Conservation (phyloP, 139 green algal species). For the Chlamydomonas urium region DNA sequence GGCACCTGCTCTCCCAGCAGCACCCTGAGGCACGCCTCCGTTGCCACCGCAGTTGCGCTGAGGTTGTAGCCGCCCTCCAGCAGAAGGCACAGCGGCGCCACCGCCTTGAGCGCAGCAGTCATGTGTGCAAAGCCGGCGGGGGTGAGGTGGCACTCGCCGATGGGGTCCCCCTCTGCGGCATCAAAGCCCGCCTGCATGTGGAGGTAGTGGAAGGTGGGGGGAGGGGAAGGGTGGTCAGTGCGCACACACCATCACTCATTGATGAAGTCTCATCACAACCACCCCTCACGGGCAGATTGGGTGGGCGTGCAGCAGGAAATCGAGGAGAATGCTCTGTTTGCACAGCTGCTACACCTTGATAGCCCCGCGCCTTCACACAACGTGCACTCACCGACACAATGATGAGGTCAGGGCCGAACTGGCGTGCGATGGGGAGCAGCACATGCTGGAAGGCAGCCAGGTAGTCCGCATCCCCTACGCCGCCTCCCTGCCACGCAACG, state of each 20-base stretch:
- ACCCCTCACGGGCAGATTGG: too few relatives aligned
- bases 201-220: conserved; percentile 34
- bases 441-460: conserved; percentile 50
- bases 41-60: conserved; percentile 48
- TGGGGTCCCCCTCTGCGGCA: conserved; percentile 63
- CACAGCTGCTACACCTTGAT: too few relatives aligned
- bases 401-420: conserved; percentile 14
- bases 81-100: conserved; percentile 56
- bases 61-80: conserved; percentile 81
- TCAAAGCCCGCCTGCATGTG: conserved; percentile 74
- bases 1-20: conserved; percentile 55
- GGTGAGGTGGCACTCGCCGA: conserved; percentile 57
- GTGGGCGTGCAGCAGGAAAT: too few relatives aligned
- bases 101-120: conserved; percentile 47
- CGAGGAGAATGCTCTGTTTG: too few relatives aligned
- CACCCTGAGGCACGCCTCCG: conserved; percentile 63
- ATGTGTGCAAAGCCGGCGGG: conserved; percentile 62
- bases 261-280: too few relatives aligned
- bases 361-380: too few relatives aligned
- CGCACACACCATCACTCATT: too few relatives aligned
- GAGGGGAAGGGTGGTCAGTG: too few relatives aligned
- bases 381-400: conserved; percentile 48
- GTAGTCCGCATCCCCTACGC: conserved; percentile 61
- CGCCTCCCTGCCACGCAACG: conserved; percentile 53
- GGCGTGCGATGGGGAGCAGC: conserved; percentile 19